Base-by-base conservation (phyloP, 768 basidiomycete species). In the Mycena venus region DNA sequence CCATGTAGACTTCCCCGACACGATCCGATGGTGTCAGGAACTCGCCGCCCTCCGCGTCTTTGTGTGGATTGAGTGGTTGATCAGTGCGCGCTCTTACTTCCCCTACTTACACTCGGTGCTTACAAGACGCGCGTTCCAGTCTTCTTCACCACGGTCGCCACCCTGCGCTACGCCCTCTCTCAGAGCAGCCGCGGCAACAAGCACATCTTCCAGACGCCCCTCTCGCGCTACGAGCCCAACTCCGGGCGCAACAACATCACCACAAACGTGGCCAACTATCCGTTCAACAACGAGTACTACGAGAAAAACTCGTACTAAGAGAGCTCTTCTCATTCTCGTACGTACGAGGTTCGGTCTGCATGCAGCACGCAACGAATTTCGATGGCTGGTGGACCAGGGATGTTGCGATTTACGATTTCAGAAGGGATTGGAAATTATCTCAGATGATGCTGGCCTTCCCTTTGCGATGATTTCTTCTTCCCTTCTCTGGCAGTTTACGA, bases 21-120 rank as follows among this genome's bases (percentile, higher is more conserved):
- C 86, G 61, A 82, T 85, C 14, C 74, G 78, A 15, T 92, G 91
- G 91, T 92, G 91, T 79, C 85, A 84, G 42, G 85, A 89, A 68
- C 80, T 91, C 12, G 88, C 90, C 72, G 89, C 86, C 15, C 86
- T 92, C 68, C 90, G 90, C 75, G 83, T 87, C 27, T 85, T 92
- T 75, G 86, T 91, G 42, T 92, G 91, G 91, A 81, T 91, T 53
- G 87, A 90, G 79, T 91, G 90, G 83, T 49, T 89, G 31, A 80
- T 88, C 6, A 83, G 91, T 91, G 72, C 44, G 90, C 86, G 38
- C 64, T 56, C 21, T 29, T 23, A 8, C 51, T 51, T 36, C 59
- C 21, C 38, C 15, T 21, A 36, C 36, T 21, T n/a, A 21, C 17
- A 17, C 36, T 3, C 3, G 12, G 1, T 21, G 11, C 61, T 34